Conservation (phyloP, 331 rosid genomes). For the Rosa hybrid region DNA sequence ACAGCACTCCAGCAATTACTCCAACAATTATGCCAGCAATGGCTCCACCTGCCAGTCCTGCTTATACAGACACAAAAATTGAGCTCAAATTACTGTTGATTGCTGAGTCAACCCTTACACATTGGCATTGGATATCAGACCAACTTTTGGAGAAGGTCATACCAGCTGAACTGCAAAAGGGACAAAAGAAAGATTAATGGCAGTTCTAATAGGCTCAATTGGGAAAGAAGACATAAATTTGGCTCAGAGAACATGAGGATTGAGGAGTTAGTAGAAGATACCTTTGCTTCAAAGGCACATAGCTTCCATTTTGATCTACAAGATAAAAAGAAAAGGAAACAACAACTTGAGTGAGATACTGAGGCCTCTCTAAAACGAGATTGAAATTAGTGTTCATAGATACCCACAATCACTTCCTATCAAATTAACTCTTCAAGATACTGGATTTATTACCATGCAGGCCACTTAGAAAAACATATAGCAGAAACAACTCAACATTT, state of each 20-base stretch:
- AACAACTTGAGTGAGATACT: conserved; percentile 14
- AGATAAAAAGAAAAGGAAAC: conserved; percentile 21
- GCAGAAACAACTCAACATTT: not conserved
- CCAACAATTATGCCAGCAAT: conserved; percentile 68
- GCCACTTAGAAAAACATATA: not conserved
- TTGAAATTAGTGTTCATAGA: conserved; percentile 7
- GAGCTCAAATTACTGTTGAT: conserved; percentile 33
- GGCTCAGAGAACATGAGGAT: conserved; percentile 12
- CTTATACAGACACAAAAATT: conserved; percentile 36
- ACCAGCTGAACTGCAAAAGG: conserved; percentile 77
- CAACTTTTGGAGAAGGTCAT: conserved; percentile 41
- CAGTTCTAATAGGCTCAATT: not conserved
- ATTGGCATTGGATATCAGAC: conserved; percentile 11
- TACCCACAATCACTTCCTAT: not conserved
- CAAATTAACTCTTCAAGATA: not conserved
- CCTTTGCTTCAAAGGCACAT: conserved; percentile 49
- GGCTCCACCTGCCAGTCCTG: conserved; percentile 66
- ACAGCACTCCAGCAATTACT: conserved; percentile 50
- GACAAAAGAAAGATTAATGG: conserved; percentile 25
- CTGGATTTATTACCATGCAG: not conserved
- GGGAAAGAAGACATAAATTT: not conserved
- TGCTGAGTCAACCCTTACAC: conserved; percentile 12
- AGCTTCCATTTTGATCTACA: conserved; percentile 69
- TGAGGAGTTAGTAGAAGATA: conserved; percentile 35
- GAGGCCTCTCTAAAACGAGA: conserved; percentile 13